A percentile compares a stretch with the other conserved stretches of the same genome.
Evolutionary conservation across 345 rosid species (phyloP).

Genomic region (Boechera retrofracta): DNA sequence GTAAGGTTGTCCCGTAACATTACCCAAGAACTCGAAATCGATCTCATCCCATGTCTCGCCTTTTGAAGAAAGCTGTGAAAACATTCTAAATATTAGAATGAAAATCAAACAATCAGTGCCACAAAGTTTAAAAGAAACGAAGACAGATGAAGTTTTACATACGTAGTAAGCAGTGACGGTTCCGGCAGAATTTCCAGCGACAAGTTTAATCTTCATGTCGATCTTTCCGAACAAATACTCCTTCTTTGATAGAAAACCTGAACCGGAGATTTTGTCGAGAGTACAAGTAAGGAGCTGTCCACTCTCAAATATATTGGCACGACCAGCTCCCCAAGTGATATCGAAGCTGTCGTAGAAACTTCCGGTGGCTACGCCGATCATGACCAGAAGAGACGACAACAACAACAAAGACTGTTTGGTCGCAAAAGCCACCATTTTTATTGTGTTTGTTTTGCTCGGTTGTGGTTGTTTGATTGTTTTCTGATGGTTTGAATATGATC

Average conservation of each 20-base stretch:
- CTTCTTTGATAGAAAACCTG: constrained; percentile 71
- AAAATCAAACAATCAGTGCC: neutral
- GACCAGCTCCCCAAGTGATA: constrained; percentile 70
- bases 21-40: constrained; percentile 82
- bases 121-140: neutral
- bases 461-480: neutral
- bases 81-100: constrained; percentile 10
- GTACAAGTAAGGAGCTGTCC: constrained; percentile 63
- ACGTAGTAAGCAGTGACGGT: constrained; percentile 79
- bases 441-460: neutral
- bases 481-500: constrained; percentile 22
- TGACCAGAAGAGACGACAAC: constrained; percentile 15
- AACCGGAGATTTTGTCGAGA: constrained; percentile 73
- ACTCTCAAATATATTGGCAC: constrained; percentile 56
- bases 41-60: constrained; percentile 78
- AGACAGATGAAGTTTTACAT: neutral
- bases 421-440: constrained; percentile 37
- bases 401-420: constrained; percentile 26
- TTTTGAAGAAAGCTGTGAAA: constrained; percentile 55
- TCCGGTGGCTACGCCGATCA: constrained; percentile 36
- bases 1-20: constrained; percentile 72
- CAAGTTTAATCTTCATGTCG: constrained; percentile 78
- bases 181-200: constrained; percentile 83
- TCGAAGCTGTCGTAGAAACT: constrained; percentile 58
- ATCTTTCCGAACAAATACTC: constrained; percentile 63